Base-by-base conservation (phyloP, 2,329 filamentous ascomycete genomes). In the Claviceps paspali region DNA sequence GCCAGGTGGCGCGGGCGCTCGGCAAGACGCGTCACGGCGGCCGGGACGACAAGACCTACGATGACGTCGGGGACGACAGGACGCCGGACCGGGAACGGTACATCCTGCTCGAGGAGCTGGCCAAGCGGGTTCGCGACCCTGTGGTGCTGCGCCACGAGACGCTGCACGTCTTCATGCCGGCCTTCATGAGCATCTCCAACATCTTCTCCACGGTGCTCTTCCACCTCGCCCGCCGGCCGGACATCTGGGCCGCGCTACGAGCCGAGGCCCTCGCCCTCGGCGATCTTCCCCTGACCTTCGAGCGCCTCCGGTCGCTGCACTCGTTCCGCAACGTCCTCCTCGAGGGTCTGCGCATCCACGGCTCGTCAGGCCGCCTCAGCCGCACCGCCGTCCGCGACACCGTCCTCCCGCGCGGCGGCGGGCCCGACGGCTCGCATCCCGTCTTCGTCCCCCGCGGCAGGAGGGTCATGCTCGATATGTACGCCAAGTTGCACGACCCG, bases 371-470 rank as follows among this genome's bases (percentile, higher is more conserved):
- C 9, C 37, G 37, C 6, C 10, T 38, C 6, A 39, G 38, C 28
- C 38, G 38, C 5, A 32, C 33, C 12, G 38, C 38, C 3, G 21
- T 39, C n/a, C 38, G 38, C 4, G 38, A 40, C 17, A 40, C 38
- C 10, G 38, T 38, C 9, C 12, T 40, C 12, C 38, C 38, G 2
- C 17, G 26, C 21, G 38, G 38, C 21, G 38, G 38, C 6, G 38
- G 38, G 1, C 19, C 38, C 4, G 26, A 34, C 5, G 38, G 38
- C 5, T 18, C 10, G 24, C 30, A 29, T 6, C 38, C 38, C 3
- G 35, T 40, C 2, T 12, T 40, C 21, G 30, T 38, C 3, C 24
- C 35, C 23, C 30, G 22, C 12, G 35, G 35, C 12, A 11, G 11
- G 6, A 23, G 24, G 5, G 22, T 40, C 18, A 33, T 32, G 29